Conservation (phyloP, 345 rosid species). For the Brassica cretica region DNA sequence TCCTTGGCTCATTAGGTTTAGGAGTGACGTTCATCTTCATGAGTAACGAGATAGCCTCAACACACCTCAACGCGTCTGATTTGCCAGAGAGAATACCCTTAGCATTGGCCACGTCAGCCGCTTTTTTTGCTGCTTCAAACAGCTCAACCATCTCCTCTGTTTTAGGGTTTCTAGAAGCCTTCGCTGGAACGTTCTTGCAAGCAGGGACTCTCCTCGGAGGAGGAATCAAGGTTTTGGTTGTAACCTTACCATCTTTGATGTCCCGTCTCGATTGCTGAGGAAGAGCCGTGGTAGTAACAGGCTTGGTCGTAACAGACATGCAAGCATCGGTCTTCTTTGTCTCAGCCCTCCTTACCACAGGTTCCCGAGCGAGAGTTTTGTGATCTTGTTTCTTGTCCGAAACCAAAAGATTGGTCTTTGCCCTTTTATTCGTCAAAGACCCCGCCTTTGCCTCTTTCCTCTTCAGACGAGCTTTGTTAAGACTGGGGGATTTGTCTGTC, state of each 20-base stretch:
- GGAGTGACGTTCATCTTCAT: background rate
- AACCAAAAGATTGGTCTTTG: background rate
- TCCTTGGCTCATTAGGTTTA: background rate
- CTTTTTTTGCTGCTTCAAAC: slow-evolving; percentile 22
- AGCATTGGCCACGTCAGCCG: background rate
- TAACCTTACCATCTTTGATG: slow-evolving; percentile 1
- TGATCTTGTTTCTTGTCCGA: background rate
- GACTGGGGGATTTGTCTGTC: background rate
- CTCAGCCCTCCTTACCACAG: background rate
- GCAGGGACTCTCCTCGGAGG: background rate
- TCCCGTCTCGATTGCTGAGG: background rate
- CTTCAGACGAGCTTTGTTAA: background rate
- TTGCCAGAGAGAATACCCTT: background rate
- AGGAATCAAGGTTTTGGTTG: slow-evolving; percentile 10
- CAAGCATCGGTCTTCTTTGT: background rate
- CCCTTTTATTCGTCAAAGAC: background rate
- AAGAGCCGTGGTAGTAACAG: background rate
- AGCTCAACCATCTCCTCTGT: background rate
- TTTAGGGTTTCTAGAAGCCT: slow-evolving; percentile 9
- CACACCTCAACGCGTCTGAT: slow-evolving; percentile 1
- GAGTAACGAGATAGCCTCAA: slow-evolving; percentile 10
- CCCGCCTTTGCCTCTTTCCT: background rate
- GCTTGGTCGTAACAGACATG: background rate
- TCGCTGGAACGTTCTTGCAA: background rate
- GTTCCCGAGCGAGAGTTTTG: background rate